Conservation (phyloP, 768 basidiomycete species). For the Pholiota molesta region DNA sequence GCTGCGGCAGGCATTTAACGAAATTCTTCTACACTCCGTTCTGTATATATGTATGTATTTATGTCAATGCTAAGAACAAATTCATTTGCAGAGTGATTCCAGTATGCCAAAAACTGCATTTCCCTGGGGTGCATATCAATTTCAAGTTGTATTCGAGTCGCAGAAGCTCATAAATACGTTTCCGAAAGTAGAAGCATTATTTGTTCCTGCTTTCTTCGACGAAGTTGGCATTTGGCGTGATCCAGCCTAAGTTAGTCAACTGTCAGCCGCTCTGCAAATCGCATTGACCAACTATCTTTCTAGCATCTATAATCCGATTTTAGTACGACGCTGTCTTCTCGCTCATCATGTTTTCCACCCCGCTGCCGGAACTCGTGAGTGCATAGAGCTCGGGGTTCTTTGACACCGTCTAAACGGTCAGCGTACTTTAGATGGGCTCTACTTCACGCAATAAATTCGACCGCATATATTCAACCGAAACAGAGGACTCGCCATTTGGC, state of each 20-base stretch:
- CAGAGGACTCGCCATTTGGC: constrained; percentile 44
- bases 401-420: background rate
- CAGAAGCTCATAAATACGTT: background rate
- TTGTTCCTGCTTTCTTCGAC: background rate
- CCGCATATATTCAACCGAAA: constrained; percentile 35
- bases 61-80: background rate
- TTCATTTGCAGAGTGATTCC: background rate
- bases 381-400: background rate
- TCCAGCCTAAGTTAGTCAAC: too few relatives aligned
- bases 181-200: background rate
- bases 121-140: too few relatives aligned
- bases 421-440: background rate
- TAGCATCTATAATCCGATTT: background rate
- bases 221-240: background rate
- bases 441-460: background rate
- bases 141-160: too few relatives aligned
- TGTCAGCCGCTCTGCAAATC: background rate
- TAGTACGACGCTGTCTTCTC: background rate
- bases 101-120: too few relatives aligned
- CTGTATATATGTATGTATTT: background rate
- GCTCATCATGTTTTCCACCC: background rate
- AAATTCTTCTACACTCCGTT: background rate
- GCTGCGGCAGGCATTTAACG: too few relatives aligned
- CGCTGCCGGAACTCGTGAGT: background rate
- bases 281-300: background rate